phyloP scores from a whole-genome alignment of 176 grass and related monocot species.

The Musa schizocarpa region DNA sequence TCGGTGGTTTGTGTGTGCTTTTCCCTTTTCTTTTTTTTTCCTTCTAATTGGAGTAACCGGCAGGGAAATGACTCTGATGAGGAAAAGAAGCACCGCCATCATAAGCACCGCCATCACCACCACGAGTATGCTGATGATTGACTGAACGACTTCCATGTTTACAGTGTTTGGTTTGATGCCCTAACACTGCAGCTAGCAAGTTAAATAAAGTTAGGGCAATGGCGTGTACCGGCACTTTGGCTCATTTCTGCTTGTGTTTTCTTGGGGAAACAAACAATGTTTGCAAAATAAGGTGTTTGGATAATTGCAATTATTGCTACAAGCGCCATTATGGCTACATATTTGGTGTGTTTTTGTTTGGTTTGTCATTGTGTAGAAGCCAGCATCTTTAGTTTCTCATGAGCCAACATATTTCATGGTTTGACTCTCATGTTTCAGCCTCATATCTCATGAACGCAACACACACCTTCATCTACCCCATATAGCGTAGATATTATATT shows the following conservation, averaged over 20 bases:
- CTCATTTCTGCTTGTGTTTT: background rate
- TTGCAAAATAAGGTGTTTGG: background rate
- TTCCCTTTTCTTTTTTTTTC: background rate
- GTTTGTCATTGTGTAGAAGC: too few species aligned
- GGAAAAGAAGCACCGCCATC: background rate
- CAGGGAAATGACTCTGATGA: background rate
- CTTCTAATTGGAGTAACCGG: background rate
- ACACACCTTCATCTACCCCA: too few species aligned
- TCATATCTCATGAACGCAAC: too few species aligned
- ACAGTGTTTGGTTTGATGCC: background rate
- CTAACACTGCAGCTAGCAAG: background rate
- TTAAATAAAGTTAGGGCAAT: slow-evolving; percentile 1
- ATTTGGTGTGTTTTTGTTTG: too few species aligned
- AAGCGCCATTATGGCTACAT: too few species aligned
- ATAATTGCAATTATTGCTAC: background rate
- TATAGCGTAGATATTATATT: too few species aligned
- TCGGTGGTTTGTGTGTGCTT: background rate
- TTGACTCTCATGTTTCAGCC: too few species aligned
- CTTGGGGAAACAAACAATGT: background rate
- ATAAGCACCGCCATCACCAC: background rate
- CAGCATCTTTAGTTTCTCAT: too few species aligned
- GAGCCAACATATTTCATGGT: too few species aligned
- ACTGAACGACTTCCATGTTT: background rate
- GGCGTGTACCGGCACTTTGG: background rate
- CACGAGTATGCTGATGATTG: background rate